Evolutionary conservation across 2,329 filamentous ascomycete species (phyloP).

Genomic region (Teratosphaeria epicoccoides): DNA sequence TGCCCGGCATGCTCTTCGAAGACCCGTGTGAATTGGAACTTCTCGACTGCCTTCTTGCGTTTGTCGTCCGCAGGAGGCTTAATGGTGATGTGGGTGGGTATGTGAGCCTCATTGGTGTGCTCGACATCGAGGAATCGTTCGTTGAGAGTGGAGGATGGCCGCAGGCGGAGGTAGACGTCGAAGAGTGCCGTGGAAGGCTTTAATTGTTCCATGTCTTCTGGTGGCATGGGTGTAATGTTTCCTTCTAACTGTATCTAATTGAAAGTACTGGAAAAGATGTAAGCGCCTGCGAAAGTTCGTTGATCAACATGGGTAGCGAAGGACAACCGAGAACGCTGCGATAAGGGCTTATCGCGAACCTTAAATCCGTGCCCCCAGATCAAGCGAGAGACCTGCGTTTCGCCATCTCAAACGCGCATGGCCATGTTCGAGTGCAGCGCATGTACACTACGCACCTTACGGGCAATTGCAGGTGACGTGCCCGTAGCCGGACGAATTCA

Average conservation of each 20-base stretch:
- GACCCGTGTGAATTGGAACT: conserved; percentile 86
- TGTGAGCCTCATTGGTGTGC: conserved; percentile 25
- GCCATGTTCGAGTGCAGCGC: conserved; percentile 36
- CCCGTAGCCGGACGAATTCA: conserved; percentile 2
- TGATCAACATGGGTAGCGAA: background rate
- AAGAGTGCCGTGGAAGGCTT: conserved; percentile 49
- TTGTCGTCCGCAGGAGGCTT: conserved; percentile 64
- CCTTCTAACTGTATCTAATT: background rate
- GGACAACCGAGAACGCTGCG: background rate
- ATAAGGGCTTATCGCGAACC: conserved; percentile 1
- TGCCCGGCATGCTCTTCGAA: conserved; percentile 82
- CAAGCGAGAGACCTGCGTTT: too few relatives aligned
- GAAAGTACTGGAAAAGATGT: background rate
- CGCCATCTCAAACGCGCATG: too few relatives aligned
- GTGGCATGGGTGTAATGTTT: background rate
- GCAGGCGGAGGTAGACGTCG: conserved; percentile 80
- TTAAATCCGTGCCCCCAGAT: background rate
- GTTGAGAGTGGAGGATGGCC: conserved; percentile 30
- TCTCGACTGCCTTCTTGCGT: conserved; percentile 77
- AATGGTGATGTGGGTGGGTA: conserved; percentile 43
- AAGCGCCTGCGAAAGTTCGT: background rate
- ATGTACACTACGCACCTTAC: conserved; percentile 34
- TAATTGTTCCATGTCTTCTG: conserved; percentile 14
- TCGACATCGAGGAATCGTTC: conserved; percentile 78
- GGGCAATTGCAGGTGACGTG: conserved; percentile 28